Conservation (phyloP, 177 flowering plant genomes). For the Vitis hybrid region DNA sequence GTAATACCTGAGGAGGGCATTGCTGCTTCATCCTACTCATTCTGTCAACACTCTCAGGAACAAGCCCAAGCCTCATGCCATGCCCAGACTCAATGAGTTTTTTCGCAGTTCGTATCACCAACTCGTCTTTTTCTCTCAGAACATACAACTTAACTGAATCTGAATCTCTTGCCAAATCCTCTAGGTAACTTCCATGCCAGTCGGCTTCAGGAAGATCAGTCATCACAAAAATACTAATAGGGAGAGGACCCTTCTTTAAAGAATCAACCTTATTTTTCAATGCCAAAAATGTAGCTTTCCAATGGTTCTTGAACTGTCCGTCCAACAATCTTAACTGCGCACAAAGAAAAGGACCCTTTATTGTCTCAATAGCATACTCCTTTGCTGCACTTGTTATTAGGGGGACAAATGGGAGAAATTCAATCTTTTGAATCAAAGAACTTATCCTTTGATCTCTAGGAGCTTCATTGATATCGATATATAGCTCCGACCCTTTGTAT, state of each 20-base stretch:
- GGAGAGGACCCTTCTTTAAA: conserved; percentile 39
- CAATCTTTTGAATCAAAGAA: conserved; percentile 52
- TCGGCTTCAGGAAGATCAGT: conserved; percentile 87
- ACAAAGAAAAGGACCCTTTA: conserved; percentile 79
- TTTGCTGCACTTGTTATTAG: conserved; percentile 73
- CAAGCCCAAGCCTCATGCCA: conserved; percentile 24
- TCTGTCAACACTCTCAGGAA: no score
- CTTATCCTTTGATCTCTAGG: conserved; percentile 59
- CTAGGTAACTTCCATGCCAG: conserved; percentile 83
- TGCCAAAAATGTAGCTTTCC: conserved; percentile 65
- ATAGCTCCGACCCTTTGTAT: conserved; percentile 76
- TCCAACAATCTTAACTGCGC: conserved; percentile 93
- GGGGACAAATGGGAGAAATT: conserved; percentile 74
- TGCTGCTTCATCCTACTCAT: conserved; percentile 7
- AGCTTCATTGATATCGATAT: conserved; percentile 73
- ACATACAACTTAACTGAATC: conserved; percentile 49
- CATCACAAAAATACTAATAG: conserved; percentile 79
- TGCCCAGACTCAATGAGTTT: conserved; percentile 44
- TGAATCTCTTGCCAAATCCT: conserved; percentile 56
- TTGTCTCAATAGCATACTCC: conserved; percentile 46
- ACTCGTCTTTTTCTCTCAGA: conserved; percentile 50
- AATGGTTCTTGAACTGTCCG: conserved; percentile 97
- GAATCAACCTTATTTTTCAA: conserved; percentile 58
- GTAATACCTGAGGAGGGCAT: conserved; percentile 35
- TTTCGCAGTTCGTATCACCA: conserved; percentile 53